phyloP scores from a whole-genome alignment of 2,329 filamentous ascomycete species.

The Coniochaeta hoffmannii region DNA sequence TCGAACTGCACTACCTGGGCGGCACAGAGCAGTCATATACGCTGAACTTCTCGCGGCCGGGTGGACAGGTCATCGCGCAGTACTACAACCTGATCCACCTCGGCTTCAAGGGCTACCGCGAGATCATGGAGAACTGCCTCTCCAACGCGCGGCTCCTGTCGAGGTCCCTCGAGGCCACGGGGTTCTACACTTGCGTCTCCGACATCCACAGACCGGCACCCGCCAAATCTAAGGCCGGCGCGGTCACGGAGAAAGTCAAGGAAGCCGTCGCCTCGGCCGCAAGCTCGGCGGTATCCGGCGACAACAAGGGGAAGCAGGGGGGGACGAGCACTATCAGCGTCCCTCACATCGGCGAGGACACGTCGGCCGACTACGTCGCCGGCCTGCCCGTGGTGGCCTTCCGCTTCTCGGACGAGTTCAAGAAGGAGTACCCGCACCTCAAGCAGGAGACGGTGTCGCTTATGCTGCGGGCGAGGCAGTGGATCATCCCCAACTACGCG shows the following conservation, averaged over 20 bases:
- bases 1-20: conserved; percentile 63
- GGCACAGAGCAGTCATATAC: conserved; percentile 66
- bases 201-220: conserved; percentile 55
- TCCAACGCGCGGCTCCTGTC: conserved; percentile 57
- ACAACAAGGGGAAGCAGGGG: not conserved
- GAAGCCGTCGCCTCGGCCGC: conserved; percentile 3
- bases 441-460: conserved; percentile 58
- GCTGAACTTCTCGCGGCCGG: conserved; percentile 65
- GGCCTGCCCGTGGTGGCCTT: conserved; percentile 65
- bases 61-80: conserved; percentile 62
- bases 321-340: not conserved
- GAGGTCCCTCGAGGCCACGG: conserved; percentile 55
- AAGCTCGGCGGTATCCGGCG: conserved; percentile 17
- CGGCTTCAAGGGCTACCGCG: conserved; percentile 56
- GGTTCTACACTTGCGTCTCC: conserved; percentile 58
- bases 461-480: conserved; percentile 57
- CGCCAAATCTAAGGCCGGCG: conserved; percentile 28
- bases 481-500: conserved; percentile 66
- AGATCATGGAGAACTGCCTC: conserved; percentile 60
- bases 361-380: conserved; percentile 52
- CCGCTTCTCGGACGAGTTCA: conserved; percentile 53
- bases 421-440: conserved; percentile 51
- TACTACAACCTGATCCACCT: conserved; percentile 69
- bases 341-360: conserved; percentile 31
- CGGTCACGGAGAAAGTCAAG: conserved; percentile 10